A percentile compares a stretch with the other conserved stretches of the same genome.
phyloP scores from a whole-genome alignment of 208 protist genomes.

The Trypanosoma lewisi region DNA sequence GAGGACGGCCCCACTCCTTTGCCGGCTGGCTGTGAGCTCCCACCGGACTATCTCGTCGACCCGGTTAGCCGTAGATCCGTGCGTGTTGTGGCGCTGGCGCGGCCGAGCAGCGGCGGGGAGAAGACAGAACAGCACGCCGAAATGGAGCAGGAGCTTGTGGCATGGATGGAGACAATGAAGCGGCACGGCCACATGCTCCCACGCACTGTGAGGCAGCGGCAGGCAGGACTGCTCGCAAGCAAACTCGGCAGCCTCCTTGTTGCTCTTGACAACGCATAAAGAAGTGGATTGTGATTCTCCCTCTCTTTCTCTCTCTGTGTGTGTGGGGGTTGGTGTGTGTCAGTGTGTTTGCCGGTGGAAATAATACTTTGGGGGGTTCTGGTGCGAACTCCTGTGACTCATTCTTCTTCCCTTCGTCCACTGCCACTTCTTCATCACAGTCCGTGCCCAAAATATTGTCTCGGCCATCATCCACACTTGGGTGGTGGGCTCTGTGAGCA shows the following conservation, averaged over 20 bases:
- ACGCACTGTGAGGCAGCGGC: slow-evolving; percentile 32
- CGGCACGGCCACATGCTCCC: slow-evolving; percentile 42
- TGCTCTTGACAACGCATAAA: slow-evolving; percentile 29
- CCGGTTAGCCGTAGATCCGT: slow-evolving; percentile 50
- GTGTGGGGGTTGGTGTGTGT: slow-evolving; percentile 20
- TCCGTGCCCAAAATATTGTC: no score
- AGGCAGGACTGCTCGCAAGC: slow-evolving; percentile 55
- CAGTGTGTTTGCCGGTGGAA: not conserved
- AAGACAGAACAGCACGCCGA: not conserved
- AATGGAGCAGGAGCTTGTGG: slow-evolving; percentile 33
- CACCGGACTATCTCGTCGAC: slow-evolving; percentile 53
- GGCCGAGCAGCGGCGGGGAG: not conserved
- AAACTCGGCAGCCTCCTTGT: slow-evolving; percentile 13
- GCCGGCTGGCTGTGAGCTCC: slow-evolving; percentile 37
- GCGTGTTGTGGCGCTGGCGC: slow-evolving; percentile 29
- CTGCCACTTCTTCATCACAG: no score
- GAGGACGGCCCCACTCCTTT: not conserved
- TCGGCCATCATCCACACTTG: no score
- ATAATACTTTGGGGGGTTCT: not conserved
- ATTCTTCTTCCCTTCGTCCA: no score
- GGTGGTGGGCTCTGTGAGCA: no score
- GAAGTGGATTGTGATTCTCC: no score
- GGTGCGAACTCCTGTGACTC: no score
- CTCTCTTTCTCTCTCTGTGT: not conserved
- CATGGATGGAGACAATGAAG: slow-evolving; percentile 72